Base-by-base conservation (phyloP, 805 yeast genomes). In the Zygosaccharomyces bisporus region DNA sequence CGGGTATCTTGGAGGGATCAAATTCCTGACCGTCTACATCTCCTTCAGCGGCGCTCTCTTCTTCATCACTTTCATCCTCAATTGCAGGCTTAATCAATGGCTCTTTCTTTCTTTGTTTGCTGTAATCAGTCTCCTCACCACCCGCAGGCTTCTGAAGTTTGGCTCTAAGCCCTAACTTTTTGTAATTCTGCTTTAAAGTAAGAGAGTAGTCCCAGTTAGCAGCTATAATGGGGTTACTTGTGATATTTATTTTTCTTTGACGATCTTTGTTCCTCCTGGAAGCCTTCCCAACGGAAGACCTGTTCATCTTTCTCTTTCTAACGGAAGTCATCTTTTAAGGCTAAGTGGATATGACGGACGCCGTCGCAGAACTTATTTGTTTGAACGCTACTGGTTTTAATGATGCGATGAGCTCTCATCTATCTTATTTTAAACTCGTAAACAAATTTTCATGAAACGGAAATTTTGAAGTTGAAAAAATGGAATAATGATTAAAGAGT, bases 151-250 rank as follows among this genome's bases (percentile, higher is more conserved):
- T 69, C 19, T 84, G 83, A 29, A 90, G 65, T 53, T 80, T 79
- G 8, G 85, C 73, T 29, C 79, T 71, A 42, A 93, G 71, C 3
- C 99, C 99, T 21, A 93, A 68, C 51, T 73, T 79, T 55, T 82
- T 81, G 68, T 93, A 91, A 64, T 93, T 93, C 62, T 93, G 98
- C 41, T 80, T 74, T 48, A 90, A 69, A 0, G 98, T 90, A 45
- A 83, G 72, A 9, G 77, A 75, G 47, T 80, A 76, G 66, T 93
- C 96, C 99, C 99, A 93, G 64, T 89, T 77, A 25, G 80, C 86
- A 4, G 88, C 95, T 50, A 93, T 85, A 50, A 93, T 77, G 1
- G 95, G 86, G 60, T 88, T 87, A 0, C 86, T 73, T 38, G 74
- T 73, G 24, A 86, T 78, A 49, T 80, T 80, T 47, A 82, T 70